phyloP scores from a whole-genome alignment of 1,284 basidiomycete genomes.

The Malassezia arunalokei region DNA sequence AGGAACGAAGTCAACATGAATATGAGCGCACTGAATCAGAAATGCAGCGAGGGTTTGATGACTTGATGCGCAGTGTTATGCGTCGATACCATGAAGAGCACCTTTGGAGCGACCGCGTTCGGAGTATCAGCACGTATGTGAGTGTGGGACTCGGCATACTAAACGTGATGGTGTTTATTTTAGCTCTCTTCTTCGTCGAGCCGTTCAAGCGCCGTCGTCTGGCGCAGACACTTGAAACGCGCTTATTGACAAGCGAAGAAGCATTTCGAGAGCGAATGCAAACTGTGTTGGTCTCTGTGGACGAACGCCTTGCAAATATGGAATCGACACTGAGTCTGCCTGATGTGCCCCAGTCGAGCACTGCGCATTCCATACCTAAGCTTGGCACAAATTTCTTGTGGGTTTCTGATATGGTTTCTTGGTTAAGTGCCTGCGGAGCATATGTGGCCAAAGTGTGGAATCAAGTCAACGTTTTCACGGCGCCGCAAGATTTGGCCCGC shows the following conservation, averaged over 20 bases:
- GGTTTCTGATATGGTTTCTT: background rate
- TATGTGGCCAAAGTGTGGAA: background rate
- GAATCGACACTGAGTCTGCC: background rate
- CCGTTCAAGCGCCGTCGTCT: constrained; percentile 43
- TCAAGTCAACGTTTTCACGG: background rate
- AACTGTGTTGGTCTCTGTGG: constrained; percentile 19
- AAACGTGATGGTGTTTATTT: constrained; percentile 37
- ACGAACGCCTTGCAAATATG: constrained; percentile 13
- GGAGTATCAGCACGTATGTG: constrained; percentile 32
- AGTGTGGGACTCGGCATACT: constrained; percentile 30
- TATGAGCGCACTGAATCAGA: constrained; percentile 26
- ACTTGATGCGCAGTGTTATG: constrained; percentile 34
- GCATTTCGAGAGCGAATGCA: constrained; percentile 19
- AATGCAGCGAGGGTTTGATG: constrained; percentile 32
- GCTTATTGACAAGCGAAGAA: constrained; percentile 30
- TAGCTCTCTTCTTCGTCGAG: constrained; percentile 41
- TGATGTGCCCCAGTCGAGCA: background rate
- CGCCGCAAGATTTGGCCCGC: background rate
- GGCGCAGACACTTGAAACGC: constrained; percentile 37
- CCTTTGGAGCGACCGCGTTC: constrained; percentile 38
- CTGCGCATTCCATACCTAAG: background rate
- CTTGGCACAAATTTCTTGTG: background rate
- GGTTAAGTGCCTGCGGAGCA: background rate
- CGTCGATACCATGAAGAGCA: constrained; percentile 43
- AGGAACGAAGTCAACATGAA: constrained; percentile 21